Evolutionary conservation across 176 grass and related monocot species (phyloP).

Genomic region (Oryza punctata): DNA sequence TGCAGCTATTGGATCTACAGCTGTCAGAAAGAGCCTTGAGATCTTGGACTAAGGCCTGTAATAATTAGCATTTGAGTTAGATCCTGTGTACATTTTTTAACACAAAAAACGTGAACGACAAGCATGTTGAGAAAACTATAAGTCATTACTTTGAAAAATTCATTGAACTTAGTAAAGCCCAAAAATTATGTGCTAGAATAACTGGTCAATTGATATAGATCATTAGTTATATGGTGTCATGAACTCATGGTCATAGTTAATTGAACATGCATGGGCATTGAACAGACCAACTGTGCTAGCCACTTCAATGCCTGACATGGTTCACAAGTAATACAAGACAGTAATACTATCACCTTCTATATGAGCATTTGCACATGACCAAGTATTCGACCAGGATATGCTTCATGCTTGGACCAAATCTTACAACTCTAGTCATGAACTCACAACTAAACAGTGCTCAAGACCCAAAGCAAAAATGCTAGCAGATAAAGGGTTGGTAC

Average conservation of each 20-base stretch:
- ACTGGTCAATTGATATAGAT: background rate
- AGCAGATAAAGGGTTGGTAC: too few species aligned
- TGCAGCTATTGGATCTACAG: slow-evolving; percentile 87
- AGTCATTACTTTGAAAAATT: slow-evolving; percentile 10
- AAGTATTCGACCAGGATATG: too few species aligned
- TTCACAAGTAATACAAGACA: background rate
- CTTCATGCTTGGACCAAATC: too few species aligned
- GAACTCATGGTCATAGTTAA: too few species aligned
- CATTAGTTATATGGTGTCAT: background rate
- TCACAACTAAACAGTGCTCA: too few species aligned
- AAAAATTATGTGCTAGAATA: slow-evolving; percentile 22
- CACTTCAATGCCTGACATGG: background rate
- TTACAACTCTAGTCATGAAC: too few species aligned
- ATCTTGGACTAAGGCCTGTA: slow-evolving; percentile 73
- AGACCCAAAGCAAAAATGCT: too few species aligned
- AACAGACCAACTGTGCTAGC: background rate
- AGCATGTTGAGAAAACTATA: background rate
- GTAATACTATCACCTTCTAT: background rate
- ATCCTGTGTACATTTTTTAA: background rate
- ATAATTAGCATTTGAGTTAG: slow-evolving; percentile 36
- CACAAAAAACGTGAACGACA: slow-evolving; percentile 5
- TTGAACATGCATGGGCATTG: background rate
- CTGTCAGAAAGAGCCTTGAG: slow-evolving; percentile 74
- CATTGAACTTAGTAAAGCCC: slow-evolving; percentile 10
- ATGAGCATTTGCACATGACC: background rate